Evolutionary conservation across 2,329 filamentous ascomycete genomes (phyloP).

Genomic region (Chaetomium globosum): DNA sequence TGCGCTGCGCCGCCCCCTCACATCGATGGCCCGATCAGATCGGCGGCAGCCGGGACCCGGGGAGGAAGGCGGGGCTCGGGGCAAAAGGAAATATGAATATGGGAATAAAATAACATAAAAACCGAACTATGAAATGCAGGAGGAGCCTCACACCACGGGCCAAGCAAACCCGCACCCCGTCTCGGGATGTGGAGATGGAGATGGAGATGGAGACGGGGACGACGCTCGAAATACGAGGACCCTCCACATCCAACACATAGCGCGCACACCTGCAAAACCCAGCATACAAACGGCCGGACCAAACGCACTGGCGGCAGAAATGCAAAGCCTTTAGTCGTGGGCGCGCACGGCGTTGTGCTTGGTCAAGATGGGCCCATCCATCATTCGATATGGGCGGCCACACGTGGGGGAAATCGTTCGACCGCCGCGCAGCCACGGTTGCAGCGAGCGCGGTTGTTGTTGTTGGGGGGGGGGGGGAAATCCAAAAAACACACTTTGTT

Average conservation of each 20-base stretch:
- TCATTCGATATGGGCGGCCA: conserved; percentile 22
- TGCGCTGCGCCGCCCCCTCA: neutral
- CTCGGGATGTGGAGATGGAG: neutral
- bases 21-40: conserved; percentile 3
- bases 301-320: neutral
- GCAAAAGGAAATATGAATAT: neutral
- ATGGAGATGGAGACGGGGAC: too few relatives aligned
- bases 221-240: too few relatives aligned
- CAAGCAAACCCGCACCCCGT: too few relatives aligned
- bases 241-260: too few relatives aligned
- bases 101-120: neutral
- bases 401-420: conserved; percentile 28
- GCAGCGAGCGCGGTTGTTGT: neutral
- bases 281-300: too few relatives aligned
- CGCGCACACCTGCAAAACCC: too few relatives aligned
- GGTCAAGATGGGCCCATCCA: conserved; percentile 17
- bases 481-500: too few relatives aligned
- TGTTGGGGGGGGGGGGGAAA: too few relatives aligned
- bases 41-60: conserved; percentile 4
- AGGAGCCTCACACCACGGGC: too few relatives aligned
- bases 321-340: neutral
- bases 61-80: neutral
- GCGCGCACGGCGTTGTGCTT: neutral
- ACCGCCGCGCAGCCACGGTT: conserved; percentile 7
- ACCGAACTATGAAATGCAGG: neutral